phyloP scores from a whole-genome alignment of 192 early-diverging fungal genomes.

The Chytriomyces sp. region DNA sequence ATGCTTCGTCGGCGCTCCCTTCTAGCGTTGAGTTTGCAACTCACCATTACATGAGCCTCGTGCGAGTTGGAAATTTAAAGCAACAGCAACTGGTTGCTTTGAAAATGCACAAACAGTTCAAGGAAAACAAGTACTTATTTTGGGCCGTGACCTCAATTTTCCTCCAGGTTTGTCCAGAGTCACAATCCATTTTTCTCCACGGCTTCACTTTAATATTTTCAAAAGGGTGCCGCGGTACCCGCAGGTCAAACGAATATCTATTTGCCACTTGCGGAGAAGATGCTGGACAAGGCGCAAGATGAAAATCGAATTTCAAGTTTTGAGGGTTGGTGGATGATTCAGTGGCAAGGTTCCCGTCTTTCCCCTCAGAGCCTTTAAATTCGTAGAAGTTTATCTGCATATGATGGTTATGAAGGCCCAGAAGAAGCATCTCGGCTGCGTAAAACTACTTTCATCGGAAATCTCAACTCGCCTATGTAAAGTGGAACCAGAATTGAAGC shows the following conservation, averaged over 20 bases:
- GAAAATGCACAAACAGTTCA: conserved; percentile 79
- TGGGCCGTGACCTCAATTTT: conserved; percentile 83
- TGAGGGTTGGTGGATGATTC: conserved; percentile 63
- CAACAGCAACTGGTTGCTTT: conserved; percentile 76
- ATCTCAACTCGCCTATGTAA: conserved; percentile 59
- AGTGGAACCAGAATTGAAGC: conserved; percentile 68
- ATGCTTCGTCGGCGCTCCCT: conserved; percentile 59
- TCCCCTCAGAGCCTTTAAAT: too few species aligned
- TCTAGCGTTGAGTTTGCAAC: conserved; percentile 71
- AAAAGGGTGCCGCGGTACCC: conserved; percentile 35
- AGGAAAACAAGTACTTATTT: conserved; percentile 78
- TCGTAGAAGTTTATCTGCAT: conserved; percentile 78
- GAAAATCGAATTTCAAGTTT: conserved; percentile 67
- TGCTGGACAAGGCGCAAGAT: conserved; percentile 74
- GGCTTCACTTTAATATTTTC: conserved; percentile 1
- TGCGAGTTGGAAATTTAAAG: conserved; percentile 67
- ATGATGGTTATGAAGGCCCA: conserved; percentile 72
- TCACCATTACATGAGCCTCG: conserved; percentile 84
- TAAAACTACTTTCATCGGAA: conserved; percentile 62
- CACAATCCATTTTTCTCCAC: background rate
- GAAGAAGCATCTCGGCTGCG: conserved; percentile 66
- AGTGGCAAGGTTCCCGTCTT: too few species aligned
- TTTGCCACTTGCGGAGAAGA: conserved; percentile 76
- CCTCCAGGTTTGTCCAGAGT: conserved; percentile 61
- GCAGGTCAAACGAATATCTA: conserved; percentile 50